These are phyloP conservation scores for Elsinoe australis DNA, from an alignment of 2,329 filamentous ascomycete species.

Conservation along the genomic window DNA sequence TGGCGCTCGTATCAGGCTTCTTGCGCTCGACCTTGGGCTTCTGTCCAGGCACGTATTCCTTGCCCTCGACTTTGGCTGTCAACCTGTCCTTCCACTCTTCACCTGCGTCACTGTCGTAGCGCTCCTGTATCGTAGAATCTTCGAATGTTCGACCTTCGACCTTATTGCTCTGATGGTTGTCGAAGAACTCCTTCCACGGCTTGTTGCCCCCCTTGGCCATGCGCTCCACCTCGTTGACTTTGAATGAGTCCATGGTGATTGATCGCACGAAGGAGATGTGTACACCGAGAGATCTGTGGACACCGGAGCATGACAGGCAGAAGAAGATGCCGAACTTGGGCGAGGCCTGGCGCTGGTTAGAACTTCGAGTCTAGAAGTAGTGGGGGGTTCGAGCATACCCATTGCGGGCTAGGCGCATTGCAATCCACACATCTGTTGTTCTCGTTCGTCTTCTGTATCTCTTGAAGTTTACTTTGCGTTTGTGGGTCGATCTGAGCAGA, in stretches of 20 bases:
- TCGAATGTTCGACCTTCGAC: conserved; percentile 57
- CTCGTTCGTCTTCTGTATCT: conserved; percentile 80
- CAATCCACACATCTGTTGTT: conserved; percentile 95
- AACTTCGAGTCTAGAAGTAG: conserved; percentile 14
- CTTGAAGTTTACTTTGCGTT: conserved; percentile 88
- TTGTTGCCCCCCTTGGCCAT: conserved; percentile 92
- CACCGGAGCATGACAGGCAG: conserved; percentile 90
- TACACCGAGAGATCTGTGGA: conserved; percentile 88
- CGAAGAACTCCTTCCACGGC: conserved; percentile 80
- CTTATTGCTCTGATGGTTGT: conserved; percentile 44
- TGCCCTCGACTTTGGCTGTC: conserved; percentile 77
- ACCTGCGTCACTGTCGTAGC: conserved; percentile 81
- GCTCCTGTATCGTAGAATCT: conserved; percentile 78
- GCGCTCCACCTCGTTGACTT: conserved; percentile 79
- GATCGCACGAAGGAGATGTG: conserved; percentile 98
- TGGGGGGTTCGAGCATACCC: conserved; percentile 62
- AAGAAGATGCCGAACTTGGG: conserved; percentile 99
- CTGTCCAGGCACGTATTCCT: conserved; percentile 66
- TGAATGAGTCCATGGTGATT: conserved; percentile 98
- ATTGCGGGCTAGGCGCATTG: conserved; percentile 91
- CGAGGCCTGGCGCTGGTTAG: conserved; percentile 47
- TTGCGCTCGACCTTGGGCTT: conserved; percentile 24
- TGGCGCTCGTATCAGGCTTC: conserved; percentile 14
- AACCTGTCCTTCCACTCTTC: conserved; percentile 94
- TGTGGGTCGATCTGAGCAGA: conserved; percentile 68